Evolutionary conservation across 2,329 filamentous ascomycete species (phyloP).

Genomic region (Hirsutella rhossiliensis): DNA sequence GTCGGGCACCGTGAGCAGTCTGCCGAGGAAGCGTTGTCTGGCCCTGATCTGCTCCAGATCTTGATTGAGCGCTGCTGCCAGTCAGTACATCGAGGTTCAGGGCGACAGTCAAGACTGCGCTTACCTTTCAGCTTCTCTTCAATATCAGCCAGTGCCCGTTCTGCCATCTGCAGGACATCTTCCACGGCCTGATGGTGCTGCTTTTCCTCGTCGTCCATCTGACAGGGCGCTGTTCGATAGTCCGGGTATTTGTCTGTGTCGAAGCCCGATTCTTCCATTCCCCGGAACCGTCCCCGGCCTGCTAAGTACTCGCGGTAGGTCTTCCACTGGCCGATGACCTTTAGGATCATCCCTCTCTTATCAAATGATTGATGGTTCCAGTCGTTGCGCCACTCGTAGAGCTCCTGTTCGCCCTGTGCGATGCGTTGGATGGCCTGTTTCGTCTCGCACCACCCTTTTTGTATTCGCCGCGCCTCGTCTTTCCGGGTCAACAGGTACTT

Average conservation of each 20-base stretch:
- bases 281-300: constrained; percentile 20
- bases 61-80: constrained; percentile 13
- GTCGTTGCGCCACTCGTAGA: constrained; percentile 15
- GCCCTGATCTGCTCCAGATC: constrained; percentile 18
- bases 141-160: constrained; percentile 21
- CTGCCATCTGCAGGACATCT: constrained; percentile 19
- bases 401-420: constrained; percentile 10
- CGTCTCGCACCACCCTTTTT: constrained; percentile 20
- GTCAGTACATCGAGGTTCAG: not conserved
- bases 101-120: constrained; percentile 1
- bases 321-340: constrained; percentile 18
- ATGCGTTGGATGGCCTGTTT: constrained; percentile 15
- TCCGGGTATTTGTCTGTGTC: constrained; percentile 25
- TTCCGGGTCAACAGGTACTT: constrained; percentile 35
- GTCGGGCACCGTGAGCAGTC: constrained; percentile 25
- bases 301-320: constrained; percentile 22
- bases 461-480: constrained; percentile 33
- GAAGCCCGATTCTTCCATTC: constrained; percentile 24
- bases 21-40: constrained; percentile 25
- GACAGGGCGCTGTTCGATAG: constrained; percentile 24
- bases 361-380: constrained; percentile 13
- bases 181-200: constrained; percentile 16
- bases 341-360: constrained; percentile 18
- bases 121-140: constrained; percentile 23
- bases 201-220: constrained; percentile 20